A percentile compares a stretch with the other conserved stretches of the same genome.
Evolutionary conservation across 1,284 basidiomycete genomes (phyloP).

Genomic region (Termitomyces sp.): DNA sequence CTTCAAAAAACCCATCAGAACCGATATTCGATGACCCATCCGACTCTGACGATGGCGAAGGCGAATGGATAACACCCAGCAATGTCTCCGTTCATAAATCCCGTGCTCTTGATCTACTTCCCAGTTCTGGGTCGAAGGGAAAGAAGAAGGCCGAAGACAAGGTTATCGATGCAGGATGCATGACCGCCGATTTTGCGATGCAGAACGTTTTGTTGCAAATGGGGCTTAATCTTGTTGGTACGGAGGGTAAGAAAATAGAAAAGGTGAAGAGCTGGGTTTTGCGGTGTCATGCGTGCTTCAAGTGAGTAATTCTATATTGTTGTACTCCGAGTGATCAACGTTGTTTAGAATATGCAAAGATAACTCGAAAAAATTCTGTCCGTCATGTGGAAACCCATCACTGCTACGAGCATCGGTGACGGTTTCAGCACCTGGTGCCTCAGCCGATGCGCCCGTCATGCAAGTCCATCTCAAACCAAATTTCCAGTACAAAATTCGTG

Average conservation of each 20-base stretch:
- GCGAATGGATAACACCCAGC: conserved; percentile 95
- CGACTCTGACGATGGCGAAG: conserved; percentile 78
- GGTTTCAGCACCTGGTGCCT: conserved; percentile 61
- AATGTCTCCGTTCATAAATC: conserved; percentile 91
- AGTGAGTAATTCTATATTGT: conserved; percentile 54
- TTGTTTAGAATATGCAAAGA: conserved; percentile 88
- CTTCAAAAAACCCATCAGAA: conserved; percentile 16
- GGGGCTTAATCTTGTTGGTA: conserved; percentile 87
- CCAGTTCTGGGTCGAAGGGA: conserved; percentile 38
- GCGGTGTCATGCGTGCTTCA: conserved; percentile 98
- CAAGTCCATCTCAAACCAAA: conserved; percentile 90
- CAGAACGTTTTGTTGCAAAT: conserved; percentile 98
- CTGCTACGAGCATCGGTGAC: conserved; percentile 91
- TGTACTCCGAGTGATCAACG: background rate
- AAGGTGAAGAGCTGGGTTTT: conserved; percentile 95
- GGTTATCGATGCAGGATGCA: conserved; percentile 70
- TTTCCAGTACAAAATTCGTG: conserved; percentile 91
- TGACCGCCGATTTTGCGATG: conserved; percentile 99
- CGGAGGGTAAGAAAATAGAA: conserved; percentile 87
- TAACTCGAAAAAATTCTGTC: conserved; percentile 92
- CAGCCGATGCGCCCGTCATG: conserved; percentile 57
- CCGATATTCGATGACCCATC: conserved; percentile 69
- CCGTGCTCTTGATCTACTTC: conserved; percentile 76
- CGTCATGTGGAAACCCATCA: conserved; percentile 93
- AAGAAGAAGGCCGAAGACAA: conserved; percentile 39